Conservation (phyloP, 495 filamentous ascomycete genomes). For the Letharia lupina region DNA sequence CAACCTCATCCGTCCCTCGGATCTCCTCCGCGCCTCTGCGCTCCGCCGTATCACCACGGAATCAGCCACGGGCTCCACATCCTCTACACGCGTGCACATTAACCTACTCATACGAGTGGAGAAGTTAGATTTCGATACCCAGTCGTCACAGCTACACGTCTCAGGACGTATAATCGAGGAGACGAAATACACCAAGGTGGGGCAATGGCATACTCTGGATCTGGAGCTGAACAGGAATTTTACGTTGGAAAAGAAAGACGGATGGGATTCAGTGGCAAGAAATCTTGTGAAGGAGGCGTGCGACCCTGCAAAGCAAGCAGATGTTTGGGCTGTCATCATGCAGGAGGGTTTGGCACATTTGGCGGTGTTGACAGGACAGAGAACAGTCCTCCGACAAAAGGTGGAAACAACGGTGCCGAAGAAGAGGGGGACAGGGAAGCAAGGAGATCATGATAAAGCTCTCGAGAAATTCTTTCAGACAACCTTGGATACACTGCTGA, state of each 20-base stretch:
- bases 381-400: constrained; percentile 78
- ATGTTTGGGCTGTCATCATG: constrained; percentile 85
- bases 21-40: constrained; percentile 74
- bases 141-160: constrained; percentile 75
- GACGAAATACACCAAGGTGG: constrained; percentile 74
- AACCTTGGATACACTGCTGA: constrained; percentile 63
- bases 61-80: constrained; percentile 63
- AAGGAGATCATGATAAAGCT: constrained; percentile 60
- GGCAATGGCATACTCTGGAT: constrained; percentile 84
- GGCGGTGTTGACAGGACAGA: constrained; percentile 84
- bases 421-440: constrained; percentile 53
- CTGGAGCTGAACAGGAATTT: constrained; percentile 82
- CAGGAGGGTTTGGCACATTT: constrained; percentile 91
- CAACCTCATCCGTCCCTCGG: constrained; percentile 78
- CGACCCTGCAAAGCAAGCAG: constrained; percentile 58
- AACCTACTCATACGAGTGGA: constrained; percentile 75
- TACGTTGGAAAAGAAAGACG: constrained; percentile 67
- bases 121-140: constrained; percentile 81
- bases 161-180: constrained; percentile 73
- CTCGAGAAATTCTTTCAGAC: constrained; percentile 75
- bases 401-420: constrained; percentile 77
- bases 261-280: constrained; percentile 86
- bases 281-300: constrained; percentile 71
- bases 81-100: constrained; percentile 65
- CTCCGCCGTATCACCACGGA: constrained; percentile 69